Base-by-base conservation (phyloP, 1,284 basidiomycete genomes). In the Pterula multifida region DNA sequence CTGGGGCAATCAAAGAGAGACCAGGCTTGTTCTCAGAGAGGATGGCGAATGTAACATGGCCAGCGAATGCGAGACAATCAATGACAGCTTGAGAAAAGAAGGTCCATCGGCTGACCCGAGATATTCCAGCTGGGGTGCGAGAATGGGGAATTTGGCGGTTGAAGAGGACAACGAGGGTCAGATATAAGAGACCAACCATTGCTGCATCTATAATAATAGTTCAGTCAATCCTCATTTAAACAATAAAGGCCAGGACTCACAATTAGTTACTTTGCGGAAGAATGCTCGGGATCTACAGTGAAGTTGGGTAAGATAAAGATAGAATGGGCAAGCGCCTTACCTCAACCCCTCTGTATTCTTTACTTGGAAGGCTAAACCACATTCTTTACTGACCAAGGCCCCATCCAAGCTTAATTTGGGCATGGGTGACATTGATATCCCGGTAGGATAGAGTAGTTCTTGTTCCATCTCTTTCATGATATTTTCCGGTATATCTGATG, bases 41-140 rank as follows among this genome's bases (percentile, higher is more conserved):
- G 48, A 92, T 82, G 2, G 85, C 87, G 52, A 93, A 82, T 0
- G 88, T 90, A 47, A 91, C 78, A 58, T 93, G 88, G 55, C 84
- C 83, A 22, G 85, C 83, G 60, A 92, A 92, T 1, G 86, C 80
- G 47, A 90, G 79, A 0, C 84, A 78, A 60, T 94, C 90, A 12
- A 87, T 75, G 1, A 83, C 75, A 6, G 82, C 76, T 63, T 91
- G 87, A 12, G 80, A 68, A 23, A 90, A 69, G 60, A 93, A 89
- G 0, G 82, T 77, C 81, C 87, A 90, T 2, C 85, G 69, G 2
- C 88, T 91, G 17, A 91, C 74, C 36, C 86, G 79, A 12, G 84
- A 79, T 21, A 92, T 71, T 2, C 81, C 81, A 1, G 83, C 79
- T 0, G 89, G 86, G 2, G 85, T 90, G n/a, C 84, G 78, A 56